phyloP scores from a whole-genome alignment of 495 filamentous ascomycete species.

The Acidiella bohemica region DNA sequence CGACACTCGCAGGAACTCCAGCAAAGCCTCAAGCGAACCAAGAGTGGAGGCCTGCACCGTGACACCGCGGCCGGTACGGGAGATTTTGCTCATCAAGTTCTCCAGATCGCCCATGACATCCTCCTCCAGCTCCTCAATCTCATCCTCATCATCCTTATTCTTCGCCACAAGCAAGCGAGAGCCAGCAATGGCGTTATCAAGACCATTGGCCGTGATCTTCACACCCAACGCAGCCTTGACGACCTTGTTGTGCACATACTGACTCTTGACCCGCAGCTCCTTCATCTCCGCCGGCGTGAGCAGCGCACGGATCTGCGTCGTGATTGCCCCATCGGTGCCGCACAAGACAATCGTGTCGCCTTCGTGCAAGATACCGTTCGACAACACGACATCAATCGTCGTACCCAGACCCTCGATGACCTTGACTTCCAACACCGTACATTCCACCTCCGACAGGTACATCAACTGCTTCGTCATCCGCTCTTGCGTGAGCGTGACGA shows the following conservation, averaged over 20 bases:
- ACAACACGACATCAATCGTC: constrained; percentile 94
- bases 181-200: constrained; percentile 93
- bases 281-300: constrained; percentile 88
- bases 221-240: constrained; percentile 97
- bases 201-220: constrained; percentile 93
- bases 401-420: constrained; percentile 97
- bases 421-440: constrained; percentile 97
- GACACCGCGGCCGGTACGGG: constrained; percentile 83
- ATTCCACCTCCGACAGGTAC: constrained; percentile 96
- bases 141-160: constrained; percentile 89
- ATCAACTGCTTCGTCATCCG: constrained; percentile 95
- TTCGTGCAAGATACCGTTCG: constrained; percentile 89
- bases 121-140: constrained; percentile 87
- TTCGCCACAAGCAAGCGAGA: constrained; percentile 89
- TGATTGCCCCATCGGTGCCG: constrained; percentile 85
- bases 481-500: constrained; percentile 84
- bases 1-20: constrained; percentile 85
- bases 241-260: constrained; percentile 97
- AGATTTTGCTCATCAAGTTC: constrained; percentile 76
- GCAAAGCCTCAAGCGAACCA: constrained; percentile 87
- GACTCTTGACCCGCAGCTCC: constrained; percentile 84
- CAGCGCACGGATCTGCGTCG: constrained; percentile 91
- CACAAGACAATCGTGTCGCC: constrained; percentile 92
- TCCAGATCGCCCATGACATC: constrained; percentile 94
- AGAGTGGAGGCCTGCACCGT: constrained; percentile 95